These are phyloP conservation scores for Phytophthora nicotianae DNA, from an alignment of 352 stramenopile species.

Conservation along the genomic window DNA sequence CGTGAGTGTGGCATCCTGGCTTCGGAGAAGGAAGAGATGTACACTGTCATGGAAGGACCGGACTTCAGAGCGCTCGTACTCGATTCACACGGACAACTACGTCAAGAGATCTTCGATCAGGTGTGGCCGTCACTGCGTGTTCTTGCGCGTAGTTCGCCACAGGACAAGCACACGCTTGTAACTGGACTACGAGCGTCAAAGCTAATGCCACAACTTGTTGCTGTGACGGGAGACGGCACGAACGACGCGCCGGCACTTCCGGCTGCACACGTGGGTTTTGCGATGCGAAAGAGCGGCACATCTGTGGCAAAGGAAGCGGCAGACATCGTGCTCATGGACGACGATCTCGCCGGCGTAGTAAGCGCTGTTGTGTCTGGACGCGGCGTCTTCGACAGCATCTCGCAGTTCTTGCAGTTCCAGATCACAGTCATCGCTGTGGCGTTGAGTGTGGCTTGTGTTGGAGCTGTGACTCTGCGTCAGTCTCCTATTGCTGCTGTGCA, in stretches of 20 bases:
- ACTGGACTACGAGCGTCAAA: slow-evolving; percentile 76
- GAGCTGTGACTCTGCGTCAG: slow-evolving; percentile 54
- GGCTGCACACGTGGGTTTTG: slow-evolving; percentile 90
- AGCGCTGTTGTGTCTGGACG: slow-evolving; percentile 94
- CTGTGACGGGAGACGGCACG: slow-evolving; percentile 93
- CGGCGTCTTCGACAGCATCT: slow-evolving; percentile 95
- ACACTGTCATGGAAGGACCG: slow-evolving; percentile 50
- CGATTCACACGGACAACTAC: slow-evolving; percentile 59
- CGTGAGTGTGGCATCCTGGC: slow-evolving; percentile 87
- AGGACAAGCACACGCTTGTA: slow-evolving; percentile 93
- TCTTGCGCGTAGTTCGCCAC: slow-evolving; percentile 89
- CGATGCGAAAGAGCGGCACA: slow-evolving; percentile 92
- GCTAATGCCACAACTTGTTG: slow-evolving; percentile 71
- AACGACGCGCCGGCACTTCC: slow-evolving; percentile 92
- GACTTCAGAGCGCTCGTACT: slow-evolving; percentile 58
- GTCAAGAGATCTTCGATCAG: slow-evolving; percentile 70
- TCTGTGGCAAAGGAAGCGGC: slow-evolving; percentile 94
- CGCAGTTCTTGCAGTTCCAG: slow-evolving; percentile 97
- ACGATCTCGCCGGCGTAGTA: slow-evolving; percentile 95
- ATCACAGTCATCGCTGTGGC: slow-evolving; percentile 96
- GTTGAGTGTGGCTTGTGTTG: slow-evolving; percentile 89
- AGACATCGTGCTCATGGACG: slow-evolving; percentile 95
- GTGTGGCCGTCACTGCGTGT: slow-evolving; percentile 88
- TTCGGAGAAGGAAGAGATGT: not conserved
- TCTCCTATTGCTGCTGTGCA: slow-evolving; percentile 92